phyloP scores from a whole-genome alignment of 192 early-diverging fungal species.

The Lunasporangiospora selenospora region DNA sequence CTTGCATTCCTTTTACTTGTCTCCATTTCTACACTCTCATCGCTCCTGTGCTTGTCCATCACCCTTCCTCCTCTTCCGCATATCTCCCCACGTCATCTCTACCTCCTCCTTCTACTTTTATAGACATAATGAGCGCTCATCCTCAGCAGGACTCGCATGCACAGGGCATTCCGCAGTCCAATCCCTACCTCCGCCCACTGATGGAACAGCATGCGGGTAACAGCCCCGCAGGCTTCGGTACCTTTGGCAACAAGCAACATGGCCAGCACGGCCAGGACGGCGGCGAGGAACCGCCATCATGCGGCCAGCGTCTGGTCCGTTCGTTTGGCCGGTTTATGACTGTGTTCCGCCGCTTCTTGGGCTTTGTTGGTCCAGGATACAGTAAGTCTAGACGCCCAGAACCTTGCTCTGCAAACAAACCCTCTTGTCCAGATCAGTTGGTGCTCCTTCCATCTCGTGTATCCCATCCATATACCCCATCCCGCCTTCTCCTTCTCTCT shows the following conservation, averaged over 20 bases:
- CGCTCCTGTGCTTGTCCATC: no score
- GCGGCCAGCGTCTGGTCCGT: not conserved
- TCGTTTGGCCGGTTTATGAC: not conserved
- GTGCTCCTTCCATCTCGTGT: not conserved
- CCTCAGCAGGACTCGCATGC: no score
- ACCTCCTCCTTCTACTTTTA: not conserved
- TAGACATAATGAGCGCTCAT: slow-evolving; percentile 4
- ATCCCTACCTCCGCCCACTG: slow-evolving; percentile 12
- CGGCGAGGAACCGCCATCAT: not conserved
- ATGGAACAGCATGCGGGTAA: no score
- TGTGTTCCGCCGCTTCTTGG: slow-evolving; percentile 43
- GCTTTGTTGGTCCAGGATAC: slow-evolving; percentile 55
- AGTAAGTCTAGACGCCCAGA: slow-evolving; percentile 37
- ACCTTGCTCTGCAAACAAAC: not conserved
- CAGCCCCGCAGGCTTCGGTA: slow-evolving; percentile 14
- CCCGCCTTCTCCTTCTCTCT: not conserved
- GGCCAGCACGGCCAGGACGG: slow-evolving; percentile 3
- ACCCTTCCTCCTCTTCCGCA: no score
- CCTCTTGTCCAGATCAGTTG: not conserved
- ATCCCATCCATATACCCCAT: not conserved
- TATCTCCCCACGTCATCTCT: no score
- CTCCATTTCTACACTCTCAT: slow-evolving; percentile 4
- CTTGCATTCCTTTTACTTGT: no score
- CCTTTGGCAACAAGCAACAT: not conserved
- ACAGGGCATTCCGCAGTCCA: not conserved